Evolutionary conservation across 2,329 filamentous ascomycete genomes (phyloP).

Genomic region (Stagonosporopsis tanaceti): DNA sequence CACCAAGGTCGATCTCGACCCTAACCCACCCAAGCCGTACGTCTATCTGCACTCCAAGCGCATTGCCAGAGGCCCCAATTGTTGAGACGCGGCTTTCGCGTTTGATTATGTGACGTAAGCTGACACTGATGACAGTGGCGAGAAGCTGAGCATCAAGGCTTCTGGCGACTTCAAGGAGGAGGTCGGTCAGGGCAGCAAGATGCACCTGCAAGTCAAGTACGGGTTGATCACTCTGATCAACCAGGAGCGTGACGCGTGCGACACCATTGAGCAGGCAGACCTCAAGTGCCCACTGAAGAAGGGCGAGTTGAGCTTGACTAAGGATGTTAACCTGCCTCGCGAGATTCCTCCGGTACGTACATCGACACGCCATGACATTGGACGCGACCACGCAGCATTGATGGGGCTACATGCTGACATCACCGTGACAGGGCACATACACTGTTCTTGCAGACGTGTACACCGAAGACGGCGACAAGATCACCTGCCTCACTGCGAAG

Average conservation of each 20-base stretch:
- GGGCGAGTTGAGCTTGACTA: conserved; percentile 75
- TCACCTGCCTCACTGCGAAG: conserved; percentile 85
- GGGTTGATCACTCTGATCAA: conserved; percentile 89
- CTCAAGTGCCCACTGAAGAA: conserved; percentile 87
- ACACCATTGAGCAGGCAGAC: conserved; percentile 87
- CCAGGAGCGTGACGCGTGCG: conserved; percentile 83
- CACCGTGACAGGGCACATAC: conserved; percentile 76
- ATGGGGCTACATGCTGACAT: not conserved
- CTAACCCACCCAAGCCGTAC: conserved; percentile 89
- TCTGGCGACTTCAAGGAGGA: conserved; percentile 75
- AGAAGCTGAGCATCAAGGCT: conserved; percentile 79
- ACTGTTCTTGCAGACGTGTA: conserved; percentile 86
- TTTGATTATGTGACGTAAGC: not conserved
- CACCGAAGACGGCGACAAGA: conserved; percentile 73
- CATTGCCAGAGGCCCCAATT: not conserved
- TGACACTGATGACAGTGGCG: conserved; percentile 65
- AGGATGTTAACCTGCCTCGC: conserved; percentile 83
- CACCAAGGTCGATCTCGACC: conserved; percentile 78
- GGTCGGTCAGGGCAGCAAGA: conserved; percentile 80
- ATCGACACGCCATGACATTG: not conserved
- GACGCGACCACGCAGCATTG: not conserved
- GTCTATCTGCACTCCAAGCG: conserved; percentile 48
- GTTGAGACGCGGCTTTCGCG: not conserved
- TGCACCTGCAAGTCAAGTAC: conserved; percentile 88
- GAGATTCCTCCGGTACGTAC: conserved; percentile 85